Evolutionary conservation across 164 flowering plant species (phyloP), one percentile per base, ranked within the genome.

Genomic region (Umbellularia californica): DNA sequence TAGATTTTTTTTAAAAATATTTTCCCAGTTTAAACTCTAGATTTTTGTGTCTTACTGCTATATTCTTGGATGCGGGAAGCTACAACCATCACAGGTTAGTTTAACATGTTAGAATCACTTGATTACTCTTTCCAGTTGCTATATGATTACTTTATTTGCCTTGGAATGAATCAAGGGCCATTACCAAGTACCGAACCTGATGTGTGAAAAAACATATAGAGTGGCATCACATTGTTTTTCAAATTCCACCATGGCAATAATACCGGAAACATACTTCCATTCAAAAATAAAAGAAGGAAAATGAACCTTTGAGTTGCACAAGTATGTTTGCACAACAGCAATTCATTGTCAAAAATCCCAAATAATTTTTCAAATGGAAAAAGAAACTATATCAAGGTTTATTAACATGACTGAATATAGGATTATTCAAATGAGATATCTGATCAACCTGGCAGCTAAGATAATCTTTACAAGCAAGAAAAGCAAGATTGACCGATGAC

Each of bases 381-480:
- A 55, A 20, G n/a, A 55, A 55, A 55, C 60, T 55, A 15, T 15
- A 55, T 20, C 60, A 55, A 19, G n/a, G 60, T 55, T 15, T 55
- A 17, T 55, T 55, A 55, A 20, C 60, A 67, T 28, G 28, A 67
- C 20, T 28, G 69, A 67, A 13, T 67, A 30, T 7, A 67, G 69
- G 35, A 69, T 13, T 69, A 11, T 47, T 69, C 22, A 50, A 50
- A 41, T 13, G 24, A 69, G 23, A 28, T 65, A 74, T 25, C 30
- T 63, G 28, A 67, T 55, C 73, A 51, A 90, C 99, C 98, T 90
- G 98, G 81, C 99, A 95, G 83, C 92, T 88, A 24, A 74, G 15
- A 81, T 87, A 95, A 79, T 95, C 95, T 69, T 86, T 81, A 76
- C 98, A 95, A 58, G 97, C 97, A 78, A 95, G 90, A 80, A 95